A percentile compares a stretch with the other conserved stretches of the same genome.
These are phyloP conservation scores for Castanopsis chinensis DNA, from an alignment of 306 rosid species.

Conservation along the genomic window DNA sequence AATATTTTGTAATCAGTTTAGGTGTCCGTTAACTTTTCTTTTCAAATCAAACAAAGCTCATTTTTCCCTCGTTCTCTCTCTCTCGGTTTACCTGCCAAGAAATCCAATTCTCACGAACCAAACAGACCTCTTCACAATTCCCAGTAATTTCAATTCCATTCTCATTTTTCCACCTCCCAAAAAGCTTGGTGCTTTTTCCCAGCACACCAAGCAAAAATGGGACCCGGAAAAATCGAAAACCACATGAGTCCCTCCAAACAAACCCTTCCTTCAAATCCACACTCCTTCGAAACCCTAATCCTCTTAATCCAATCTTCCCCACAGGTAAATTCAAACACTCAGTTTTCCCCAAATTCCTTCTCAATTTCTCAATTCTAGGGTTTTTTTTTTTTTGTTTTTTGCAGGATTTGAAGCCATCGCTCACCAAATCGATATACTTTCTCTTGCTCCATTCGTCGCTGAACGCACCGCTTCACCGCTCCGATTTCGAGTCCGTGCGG, in stretches of 20 bases:
- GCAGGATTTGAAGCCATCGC: conserved; percentile 31
- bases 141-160: no score
- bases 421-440: neutral
- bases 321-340: conserved; percentile 12
- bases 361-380: neutral
- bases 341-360: neutral
- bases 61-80: no score
- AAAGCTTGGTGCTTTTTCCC: neutral
- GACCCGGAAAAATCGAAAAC: neutral
- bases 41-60: no score
- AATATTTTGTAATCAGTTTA: no score
- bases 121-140: neutral
- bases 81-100: no score
- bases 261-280: neutral
- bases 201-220: neutral
- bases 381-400: neutral
- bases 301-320: conserved; percentile 19
- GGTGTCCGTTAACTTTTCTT: no score
- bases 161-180: no score
- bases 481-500: conserved; percentile 13
- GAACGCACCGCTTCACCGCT: conserved; percentile 6
- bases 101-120: neutral
- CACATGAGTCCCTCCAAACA: neutral
- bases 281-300: conserved; percentile 28
- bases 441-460: conserved; percentile 26